Base-by-base conservation (phyloP, 192 early-diverging fungal genomes). In the Backusella tuberculispora region DNA sequence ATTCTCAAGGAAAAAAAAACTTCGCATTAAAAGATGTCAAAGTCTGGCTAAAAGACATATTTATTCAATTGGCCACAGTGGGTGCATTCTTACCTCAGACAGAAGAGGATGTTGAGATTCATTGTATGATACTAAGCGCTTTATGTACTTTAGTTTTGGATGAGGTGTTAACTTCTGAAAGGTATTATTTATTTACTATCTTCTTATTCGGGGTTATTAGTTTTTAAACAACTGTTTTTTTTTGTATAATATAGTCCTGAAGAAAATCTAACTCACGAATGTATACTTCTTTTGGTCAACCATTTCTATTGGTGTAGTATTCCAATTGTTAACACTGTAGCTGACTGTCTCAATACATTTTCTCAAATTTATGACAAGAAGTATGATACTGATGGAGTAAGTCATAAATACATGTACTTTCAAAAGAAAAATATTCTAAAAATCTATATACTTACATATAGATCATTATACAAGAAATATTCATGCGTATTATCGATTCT, bases 401-500 rank as follows among this genome's bases (percentile, higher is more conserved):
- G 65, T 71, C 1, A 63, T 3, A 12, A 12, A 2, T 4, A n/a
- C 19, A 21, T 53, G 8, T 53, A 9, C 9, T 21, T 7, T 21
- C 8, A 21, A 17, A 10, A 10, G 7, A 19, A 53, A 53, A 48
- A 53, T 19, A 21, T 34, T 21, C 15, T 41, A 13, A 73, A 12
- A 53, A 42, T 48, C 70, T 64, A 43, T 24, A 12, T 41, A 50
- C 19, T 50, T 48, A 34, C 29, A 44, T 47, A 24, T 65, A 87
- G 82, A 76, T 80, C 10, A 81, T 89, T 44, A 40, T 86, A 5
- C 83, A 89, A 71, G 88, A 85, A 48, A 81, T 95, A 6, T 75
- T 94, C 4, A 85, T 87, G 15, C 88, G 90, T 50, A 50, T 95
- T 17, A 76, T 95, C 34, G 89, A 85, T 45, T 87, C 93, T 13